Conservation (phyloP, 495 filamentous ascomycete genomes). For the Opeltia flavorubescens region DNA sequence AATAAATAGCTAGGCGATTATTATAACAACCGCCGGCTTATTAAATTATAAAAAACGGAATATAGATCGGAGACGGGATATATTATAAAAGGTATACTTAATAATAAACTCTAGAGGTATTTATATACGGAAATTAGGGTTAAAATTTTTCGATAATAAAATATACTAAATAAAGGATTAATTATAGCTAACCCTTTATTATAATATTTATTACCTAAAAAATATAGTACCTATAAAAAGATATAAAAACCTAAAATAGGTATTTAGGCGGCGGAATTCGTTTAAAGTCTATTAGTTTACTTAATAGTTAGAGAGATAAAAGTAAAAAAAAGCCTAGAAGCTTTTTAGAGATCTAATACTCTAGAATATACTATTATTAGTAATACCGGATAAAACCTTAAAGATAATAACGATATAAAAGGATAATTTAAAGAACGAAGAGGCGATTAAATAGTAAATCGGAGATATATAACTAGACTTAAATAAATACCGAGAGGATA, state of each 20-base stretch:
- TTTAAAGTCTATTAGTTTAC: background rate
- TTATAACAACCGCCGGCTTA: no score
- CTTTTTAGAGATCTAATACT: background rate
- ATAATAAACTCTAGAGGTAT: background rate
- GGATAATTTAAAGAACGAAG: slow-evolving; percentile 1
- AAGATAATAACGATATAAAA: background rate
- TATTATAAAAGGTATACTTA: background rate
- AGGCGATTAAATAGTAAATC: slow-evolving; percentile 5
- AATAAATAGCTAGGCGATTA: background rate
- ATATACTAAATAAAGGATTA: no score
- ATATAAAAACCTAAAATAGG: no score
- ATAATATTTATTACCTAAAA: no score
- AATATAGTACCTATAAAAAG: background rate
- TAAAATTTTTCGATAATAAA: background rate
- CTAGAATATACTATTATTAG: background rate
- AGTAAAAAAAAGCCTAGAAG: no score
- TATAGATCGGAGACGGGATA: background rate
- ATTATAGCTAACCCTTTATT: no score
- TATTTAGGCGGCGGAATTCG: no score
- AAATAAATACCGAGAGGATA: background rate
- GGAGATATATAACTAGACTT: slow-evolving; percentile 2
- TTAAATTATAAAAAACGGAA: background rate
- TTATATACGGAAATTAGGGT: background rate
- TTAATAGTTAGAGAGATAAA: no score
- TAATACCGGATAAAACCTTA: background rate